Evolutionary conservation across 148 eudicot genomes (phyloP).

Genomic region (Mesembryanthemum crystallinum): DNA sequence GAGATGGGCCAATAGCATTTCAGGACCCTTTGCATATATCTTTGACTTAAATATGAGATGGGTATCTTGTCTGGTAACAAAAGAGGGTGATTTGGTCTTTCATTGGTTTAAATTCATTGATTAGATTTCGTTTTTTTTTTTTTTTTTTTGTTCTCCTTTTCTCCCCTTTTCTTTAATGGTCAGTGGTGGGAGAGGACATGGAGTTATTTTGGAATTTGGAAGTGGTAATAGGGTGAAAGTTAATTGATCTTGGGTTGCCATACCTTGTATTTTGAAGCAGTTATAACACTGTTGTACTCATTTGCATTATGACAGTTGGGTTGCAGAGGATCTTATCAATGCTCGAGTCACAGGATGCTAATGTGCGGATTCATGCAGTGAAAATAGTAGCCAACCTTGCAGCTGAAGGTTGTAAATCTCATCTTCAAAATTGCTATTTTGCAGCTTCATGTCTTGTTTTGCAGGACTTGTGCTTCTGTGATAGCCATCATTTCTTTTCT

Average conservation of each 20-base stretch:
- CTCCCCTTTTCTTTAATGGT: neutral
- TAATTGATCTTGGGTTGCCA: neutral
- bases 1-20: neutral
- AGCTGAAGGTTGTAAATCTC: conserved; percentile 74
- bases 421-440: conserved; percentile 1
- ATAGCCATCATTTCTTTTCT: neutral
- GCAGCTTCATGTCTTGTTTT: conserved; percentile 1
- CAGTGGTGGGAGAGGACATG: neutral
- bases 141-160: neutral
- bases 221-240: neutral
- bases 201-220: neutral
- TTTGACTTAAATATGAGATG: neutral
- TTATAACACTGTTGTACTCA: neutral
- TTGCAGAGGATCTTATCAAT: conserved; percentile 82
- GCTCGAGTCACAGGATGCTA: conserved; percentile 91
- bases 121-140: neutral
- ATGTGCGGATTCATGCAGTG: conserved; percentile 87
- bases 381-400: conserved; percentile 98
- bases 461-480: neutral
- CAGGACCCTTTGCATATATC: neutral
- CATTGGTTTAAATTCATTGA: neutral
- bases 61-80: neutral
- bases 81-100: neutral
- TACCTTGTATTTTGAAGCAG: neutral
- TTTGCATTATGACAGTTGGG: conserved; percentile 61